Conservation (phyloP, 2,329 filamentous ascomycete species). For the Epicoccum nigrum region DNA sequence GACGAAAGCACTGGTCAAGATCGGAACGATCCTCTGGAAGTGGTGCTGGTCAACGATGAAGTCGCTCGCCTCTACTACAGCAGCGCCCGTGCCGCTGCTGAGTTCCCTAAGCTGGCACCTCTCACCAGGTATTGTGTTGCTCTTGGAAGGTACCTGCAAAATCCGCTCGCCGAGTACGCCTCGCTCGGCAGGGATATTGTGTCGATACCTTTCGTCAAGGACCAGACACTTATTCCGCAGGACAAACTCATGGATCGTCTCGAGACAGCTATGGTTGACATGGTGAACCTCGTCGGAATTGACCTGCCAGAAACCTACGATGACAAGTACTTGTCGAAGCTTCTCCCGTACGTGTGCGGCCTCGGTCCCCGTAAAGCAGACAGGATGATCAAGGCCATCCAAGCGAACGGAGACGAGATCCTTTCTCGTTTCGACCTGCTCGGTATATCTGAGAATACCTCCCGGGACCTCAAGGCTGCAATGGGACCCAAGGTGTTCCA, state of each 20-base stretch:
- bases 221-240: constrained; percentile 84
- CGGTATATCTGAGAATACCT: constrained; percentile 79
- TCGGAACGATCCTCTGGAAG: constrained; percentile 79
- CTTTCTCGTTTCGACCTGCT: constrained; percentile 85
- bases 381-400: constrained; percentile 84
- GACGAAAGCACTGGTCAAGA: constrained; percentile 75
- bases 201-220: constrained; percentile 86
- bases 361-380: constrained; percentile 91
- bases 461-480: constrained; percentile 43
- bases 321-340: constrained; percentile 80
- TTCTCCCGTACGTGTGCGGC: constrained; percentile 89
- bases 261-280: constrained; percentile 97
- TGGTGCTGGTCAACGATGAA: constrained; percentile 93
- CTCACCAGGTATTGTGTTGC: constrained; percentile 89
- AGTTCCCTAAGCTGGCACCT: constrained; percentile 80
- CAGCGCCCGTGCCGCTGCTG: constrained; percentile 76
- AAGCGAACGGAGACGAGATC: constrained; percentile 85
- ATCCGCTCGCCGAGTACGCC: constrained; percentile 95
- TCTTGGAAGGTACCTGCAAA: constrained; percentile 89
- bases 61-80: constrained; percentile 96
- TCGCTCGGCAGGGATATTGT: constrained; percentile 86
- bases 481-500: constrained; percentile 92
- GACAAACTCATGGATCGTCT: constrained; percentile 86
- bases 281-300: constrained; percentile 95
- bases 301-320: constrained; percentile 90